A percentile compares a stretch with the other conserved stretches of the same genome.
phyloP scores from a whole-genome alignment of 371 early-diverging fungal species.

The Funneliformis caledonium region DNA sequence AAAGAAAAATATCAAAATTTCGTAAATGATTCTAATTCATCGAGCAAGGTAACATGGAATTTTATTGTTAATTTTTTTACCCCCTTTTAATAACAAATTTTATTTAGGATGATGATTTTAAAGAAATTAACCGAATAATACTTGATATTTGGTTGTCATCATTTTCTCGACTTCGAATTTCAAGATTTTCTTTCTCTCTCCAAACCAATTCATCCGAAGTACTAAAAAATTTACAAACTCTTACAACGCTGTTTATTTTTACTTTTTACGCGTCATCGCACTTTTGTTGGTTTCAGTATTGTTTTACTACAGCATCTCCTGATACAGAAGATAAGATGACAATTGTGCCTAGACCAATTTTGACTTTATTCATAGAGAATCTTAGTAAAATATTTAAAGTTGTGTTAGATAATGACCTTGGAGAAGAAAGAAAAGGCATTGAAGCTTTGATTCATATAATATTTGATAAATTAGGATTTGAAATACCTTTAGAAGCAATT shows the following conservation, averaged over 20 bases:
- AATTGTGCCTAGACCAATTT: neutral
- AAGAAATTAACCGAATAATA: constrained; percentile 23
- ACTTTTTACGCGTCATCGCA: neutral
- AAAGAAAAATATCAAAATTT: neutral
- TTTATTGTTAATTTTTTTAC: neutral
- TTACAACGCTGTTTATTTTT: constrained; percentile 8
- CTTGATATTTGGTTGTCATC: constrained; percentile 15
- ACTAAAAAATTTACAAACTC: neutral
- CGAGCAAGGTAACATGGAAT: neutral
- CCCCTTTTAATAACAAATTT: neutral
- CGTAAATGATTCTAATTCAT: neutral
- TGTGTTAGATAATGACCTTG: neutral
- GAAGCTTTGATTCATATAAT: constrained; percentile 12
- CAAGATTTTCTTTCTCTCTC: neutral
- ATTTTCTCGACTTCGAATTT: neutral
- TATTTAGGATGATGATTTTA: neutral
- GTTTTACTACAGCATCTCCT: neutral
- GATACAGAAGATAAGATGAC: neutral
- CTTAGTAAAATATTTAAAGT: constrained; percentile 9
- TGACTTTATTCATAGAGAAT: constrained; percentile 13
- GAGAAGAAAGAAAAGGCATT: neutral
- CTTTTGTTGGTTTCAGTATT: neutral
- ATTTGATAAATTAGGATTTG: constrained; percentile 27
- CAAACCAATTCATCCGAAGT: neutral
- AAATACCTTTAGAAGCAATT: constrained; percentile 17